Conservation (phyloP, 495 filamentous ascomycete species). For the Trypethelium eluteriae region DNA sequence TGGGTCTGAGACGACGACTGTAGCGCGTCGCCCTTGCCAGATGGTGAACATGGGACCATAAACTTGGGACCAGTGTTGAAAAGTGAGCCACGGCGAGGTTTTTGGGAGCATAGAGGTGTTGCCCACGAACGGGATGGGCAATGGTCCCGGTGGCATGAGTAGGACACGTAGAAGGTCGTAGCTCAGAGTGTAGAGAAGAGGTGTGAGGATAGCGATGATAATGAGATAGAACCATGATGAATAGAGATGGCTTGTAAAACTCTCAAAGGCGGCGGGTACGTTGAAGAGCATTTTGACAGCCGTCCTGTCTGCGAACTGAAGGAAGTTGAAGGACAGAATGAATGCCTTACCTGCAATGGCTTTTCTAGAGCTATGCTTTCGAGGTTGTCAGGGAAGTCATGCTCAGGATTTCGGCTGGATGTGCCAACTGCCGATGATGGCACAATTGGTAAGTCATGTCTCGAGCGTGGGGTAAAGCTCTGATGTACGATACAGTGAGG, state of each 20-base stretch:
- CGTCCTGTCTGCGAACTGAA: background rate
- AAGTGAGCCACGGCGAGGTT: conserved; percentile 52
- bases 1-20: conserved; percentile 56
- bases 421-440: background rate
- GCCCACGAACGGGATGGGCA: conserved; percentile 48
- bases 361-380: background rate
- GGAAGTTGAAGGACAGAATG: background rate
- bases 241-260: background rate
- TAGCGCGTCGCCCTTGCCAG: conserved; percentile 55
- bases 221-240: background rate
- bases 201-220: background rate
- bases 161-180: conserved; percentile 20
- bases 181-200: conserved; percentile 15
- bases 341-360: background rate
- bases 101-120: conserved; percentile 49
- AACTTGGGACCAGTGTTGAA: conserved; percentile 45
- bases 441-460: background rate
- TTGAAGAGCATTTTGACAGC: background rate
- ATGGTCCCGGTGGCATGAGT: conserved; percentile 48
- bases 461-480: background rate
- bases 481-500: background rate
- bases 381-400: background rate
- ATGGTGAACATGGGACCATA: conserved; percentile 56
- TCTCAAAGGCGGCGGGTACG: background rate
- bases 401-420: background rate